Evolutionary conservation across 2,329 filamentous ascomycete genomes (phyloP).

Genomic region (Dactylella cylindrospora): DNA sequence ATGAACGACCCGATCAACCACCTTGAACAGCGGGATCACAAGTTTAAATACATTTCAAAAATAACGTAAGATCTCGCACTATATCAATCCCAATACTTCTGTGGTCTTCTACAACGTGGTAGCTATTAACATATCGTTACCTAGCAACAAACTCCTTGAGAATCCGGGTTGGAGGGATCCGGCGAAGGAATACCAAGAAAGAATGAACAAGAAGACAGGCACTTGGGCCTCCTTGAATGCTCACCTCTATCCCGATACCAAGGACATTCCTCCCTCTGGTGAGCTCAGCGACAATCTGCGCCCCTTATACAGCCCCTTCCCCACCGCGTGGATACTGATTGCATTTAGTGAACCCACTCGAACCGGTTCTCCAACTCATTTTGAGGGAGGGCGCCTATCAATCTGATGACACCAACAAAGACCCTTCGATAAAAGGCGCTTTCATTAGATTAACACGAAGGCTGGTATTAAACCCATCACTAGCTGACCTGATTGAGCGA

Average conservation of each 20-base stretch:
- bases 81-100: no score
- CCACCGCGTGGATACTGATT: slow-evolving; percentile 17
- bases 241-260: slow-evolving; percentile 39
- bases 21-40: slow-evolving; percentile 28
- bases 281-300: slow-evolving; percentile 21
- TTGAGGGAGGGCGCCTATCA: slow-evolving; percentile 29
- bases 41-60: slow-evolving; percentile 42
- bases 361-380: slow-evolving; percentile 32
- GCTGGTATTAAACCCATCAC: slow-evolving; percentile 16
- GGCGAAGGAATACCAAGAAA: slow-evolving; percentile 41
- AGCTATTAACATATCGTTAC: not conserved
- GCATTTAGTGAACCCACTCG: slow-evolving; percentile 37
- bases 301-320: no score
- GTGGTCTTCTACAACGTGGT: no score
- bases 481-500: slow-evolving; percentile 29
- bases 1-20: slow-evolving; percentile 40
- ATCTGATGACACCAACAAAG: slow-evolving; percentile 35
- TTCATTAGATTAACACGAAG: slow-evolving; percentile 28
- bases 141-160: slow-evolving; percentile 42
- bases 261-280: slow-evolving; percentile 40
- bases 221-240: slow-evolving; percentile 42
- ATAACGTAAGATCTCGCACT: slow-evolving; percentile 27
- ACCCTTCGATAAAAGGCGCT: slow-evolving; percentile 37
- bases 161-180: slow-evolving; percentile 31
- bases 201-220: slow-evolving; percentile 37